These are phyloP conservation scores for Penstemon davidsonii DNA, from an alignment of 257 asterid genomes.

Conservation along the genomic window DNA sequence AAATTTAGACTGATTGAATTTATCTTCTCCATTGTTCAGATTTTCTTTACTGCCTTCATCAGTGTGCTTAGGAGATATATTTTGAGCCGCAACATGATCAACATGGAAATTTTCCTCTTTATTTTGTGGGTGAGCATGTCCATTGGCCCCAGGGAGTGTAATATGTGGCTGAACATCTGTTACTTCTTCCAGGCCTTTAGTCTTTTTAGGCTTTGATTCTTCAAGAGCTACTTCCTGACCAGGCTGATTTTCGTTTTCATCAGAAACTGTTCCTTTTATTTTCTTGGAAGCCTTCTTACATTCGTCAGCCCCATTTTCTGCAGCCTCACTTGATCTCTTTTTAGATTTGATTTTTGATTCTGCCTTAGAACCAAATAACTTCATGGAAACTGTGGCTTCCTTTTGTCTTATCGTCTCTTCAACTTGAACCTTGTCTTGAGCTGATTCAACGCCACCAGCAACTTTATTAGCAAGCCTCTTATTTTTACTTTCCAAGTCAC, in stretches of 20 bases:
- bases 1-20: conserved; percentile 43
- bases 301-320: conserved; percentile 42
- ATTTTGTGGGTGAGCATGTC: no score
- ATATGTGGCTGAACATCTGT: conserved; percentile 27
- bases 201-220: conserved; percentile 63
- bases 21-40: conserved; percentile 34
- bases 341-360: conserved; percentile 20
- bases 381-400: conserved; percentile 7
- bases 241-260: conserved; percentile 48
- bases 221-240: conserved; percentile 39
- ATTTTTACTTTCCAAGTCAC: no score
- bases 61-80: conserved; percentile 18
- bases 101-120: conserved; percentile 20
- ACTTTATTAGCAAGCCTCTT: no score
- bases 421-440: not conserved
- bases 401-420: conserved; percentile 33
- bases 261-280: conserved; percentile 54
- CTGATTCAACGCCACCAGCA: not conserved
- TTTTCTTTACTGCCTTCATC: conserved; percentile 29
- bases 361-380: conserved; percentile 18
- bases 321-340: conserved; percentile 34
- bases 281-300: conserved; percentile 59
- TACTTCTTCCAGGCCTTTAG: conserved; percentile 42
- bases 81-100: conserved; percentile 16
- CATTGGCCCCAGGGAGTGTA: conserved; percentile 25